Evolutionary conservation across 805 yeast species (phyloP).

Genomic region (Isabelozyma heimii): DNA sequence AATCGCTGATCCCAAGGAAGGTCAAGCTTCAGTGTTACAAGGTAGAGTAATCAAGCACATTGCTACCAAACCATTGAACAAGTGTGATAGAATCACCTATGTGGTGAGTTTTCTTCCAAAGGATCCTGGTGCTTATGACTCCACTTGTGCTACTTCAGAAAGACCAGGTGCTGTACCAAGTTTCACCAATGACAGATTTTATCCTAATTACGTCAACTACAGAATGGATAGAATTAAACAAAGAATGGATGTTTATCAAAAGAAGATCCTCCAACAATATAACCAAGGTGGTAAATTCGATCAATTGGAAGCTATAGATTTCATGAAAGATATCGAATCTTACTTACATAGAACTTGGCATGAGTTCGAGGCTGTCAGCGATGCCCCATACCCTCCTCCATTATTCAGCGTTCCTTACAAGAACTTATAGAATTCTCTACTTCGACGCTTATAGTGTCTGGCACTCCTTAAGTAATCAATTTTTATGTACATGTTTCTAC

Average conservation of each 20-base stretch:
- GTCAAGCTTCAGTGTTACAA: slow-evolving; percentile 50
- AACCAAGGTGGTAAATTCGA: slow-evolving; percentile 22
- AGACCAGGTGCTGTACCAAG: slow-evolving; percentile 2
- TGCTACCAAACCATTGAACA: slow-evolving; percentile 43
- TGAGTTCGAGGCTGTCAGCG: slow-evolving; percentile 29
- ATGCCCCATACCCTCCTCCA: slow-evolving; percentile 10
- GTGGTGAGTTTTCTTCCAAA: slow-evolving; percentile 4
- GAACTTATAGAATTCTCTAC: too few relatives aligned
- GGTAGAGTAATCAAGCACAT: slow-evolving; percentile 46
- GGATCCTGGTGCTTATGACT: slow-evolving; percentile 1
- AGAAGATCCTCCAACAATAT: slow-evolving; percentile 1
- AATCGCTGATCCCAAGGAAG: slow-evolving; percentile 41
- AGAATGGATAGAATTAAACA: slow-evolving; percentile 2
- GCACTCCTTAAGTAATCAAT: too few relatives aligned
- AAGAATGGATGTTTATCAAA: slow-evolving; percentile 7
- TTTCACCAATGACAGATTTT: slow-evolving; percentile 2
- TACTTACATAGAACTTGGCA: slow-evolving; percentile 24
- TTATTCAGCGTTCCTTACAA: slow-evolving; percentile 12
- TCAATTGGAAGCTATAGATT: slow-evolving; percentile 31
- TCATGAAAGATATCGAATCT: slow-evolving; percentile 24
- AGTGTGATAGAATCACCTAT: slow-evolving; percentile 5
- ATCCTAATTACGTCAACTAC: slow-evolving; percentile 5
- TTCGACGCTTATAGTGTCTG: too few relatives aligned
- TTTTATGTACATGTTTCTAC: too few relatives aligned
- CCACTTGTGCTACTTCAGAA: slow-evolving; percentile 1